Percentiles rank a stretch among this genome's conserved stretches.
Evolutionary conservation across 805 yeast species (phyloP).

Genomic region (Komagataella phaffii): DNA sequence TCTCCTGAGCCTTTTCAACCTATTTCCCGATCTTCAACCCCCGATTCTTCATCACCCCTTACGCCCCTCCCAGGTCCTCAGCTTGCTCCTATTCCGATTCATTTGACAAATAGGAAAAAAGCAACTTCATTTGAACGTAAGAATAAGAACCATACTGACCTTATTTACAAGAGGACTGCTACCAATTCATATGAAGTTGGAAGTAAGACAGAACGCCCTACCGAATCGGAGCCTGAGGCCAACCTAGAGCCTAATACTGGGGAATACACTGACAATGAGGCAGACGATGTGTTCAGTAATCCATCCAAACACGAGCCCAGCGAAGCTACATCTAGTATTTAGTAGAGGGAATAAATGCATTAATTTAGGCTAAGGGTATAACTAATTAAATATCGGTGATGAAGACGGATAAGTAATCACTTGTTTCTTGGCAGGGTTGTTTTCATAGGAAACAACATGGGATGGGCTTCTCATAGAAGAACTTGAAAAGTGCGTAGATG

Average conservation of each 20-base stretch:
- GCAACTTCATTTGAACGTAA: neutral
- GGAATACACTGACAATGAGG: neutral
- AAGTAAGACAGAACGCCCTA: neutral
- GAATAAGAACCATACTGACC: neutral
- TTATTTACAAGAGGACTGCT: neutral
- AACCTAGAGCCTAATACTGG: neutral
- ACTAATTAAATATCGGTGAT: neutral
- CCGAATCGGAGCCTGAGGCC: neutral
- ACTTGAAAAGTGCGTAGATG: conserved; percentile 2
- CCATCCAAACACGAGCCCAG: neutral
- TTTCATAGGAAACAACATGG: conserved; percentile 1
- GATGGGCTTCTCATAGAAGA: neutral
- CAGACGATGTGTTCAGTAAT: neutral
- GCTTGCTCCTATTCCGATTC: neutral
- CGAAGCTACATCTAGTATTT: neutral
- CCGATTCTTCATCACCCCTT: neutral
- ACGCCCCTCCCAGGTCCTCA: neutral
- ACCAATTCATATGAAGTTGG: neutral
- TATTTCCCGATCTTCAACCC: neutral
- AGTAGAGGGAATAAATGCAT: neutral
- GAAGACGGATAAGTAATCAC: neutral
- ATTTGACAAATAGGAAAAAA: neutral
- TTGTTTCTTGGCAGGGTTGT: conserved; percentile 1
- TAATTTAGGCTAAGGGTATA: neutral
- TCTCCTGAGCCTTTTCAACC: neutral